Conservation (phyloP, 441 rosid species). For the Eruca vesicaria region DNA sequence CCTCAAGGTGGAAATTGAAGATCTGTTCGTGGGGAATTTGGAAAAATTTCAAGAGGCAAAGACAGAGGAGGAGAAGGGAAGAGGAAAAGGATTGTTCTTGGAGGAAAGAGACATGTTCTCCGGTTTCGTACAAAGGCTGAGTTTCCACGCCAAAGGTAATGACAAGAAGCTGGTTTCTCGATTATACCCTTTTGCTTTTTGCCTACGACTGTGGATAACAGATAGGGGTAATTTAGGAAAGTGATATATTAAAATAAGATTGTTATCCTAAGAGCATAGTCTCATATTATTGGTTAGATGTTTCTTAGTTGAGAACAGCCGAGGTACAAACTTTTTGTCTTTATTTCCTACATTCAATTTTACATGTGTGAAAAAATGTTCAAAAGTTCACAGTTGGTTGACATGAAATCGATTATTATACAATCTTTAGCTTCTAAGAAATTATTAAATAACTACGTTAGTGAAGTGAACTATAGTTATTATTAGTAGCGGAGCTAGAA, state of each 20-base stretch:
- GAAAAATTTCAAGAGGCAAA: conserved; percentile 41
- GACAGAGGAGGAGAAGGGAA: not conserved
- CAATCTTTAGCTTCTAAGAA: not conserved
- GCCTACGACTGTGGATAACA: not conserved
- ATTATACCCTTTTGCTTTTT: conserved; percentile 15
- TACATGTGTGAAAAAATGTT: no score
- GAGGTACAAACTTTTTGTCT: not conserved
- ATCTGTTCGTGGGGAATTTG: conserved; percentile 4
- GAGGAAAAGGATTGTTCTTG: conserved; percentile 10
- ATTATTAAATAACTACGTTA: no score
- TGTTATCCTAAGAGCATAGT: not conserved
- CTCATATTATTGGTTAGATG: not conserved
- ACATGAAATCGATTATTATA: no score
- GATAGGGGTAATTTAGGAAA: not conserved
- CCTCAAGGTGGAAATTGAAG: conserved; percentile 2
- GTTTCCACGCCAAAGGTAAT: conserved; percentile 43
- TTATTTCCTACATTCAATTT: no score
- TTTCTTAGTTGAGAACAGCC: not conserved
- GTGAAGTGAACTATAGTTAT: no score
- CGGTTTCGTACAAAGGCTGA: conserved; percentile 27
- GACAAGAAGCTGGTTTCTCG: not conserved
- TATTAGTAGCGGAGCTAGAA: no score
- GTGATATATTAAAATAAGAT: not conserved
- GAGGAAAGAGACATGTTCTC: conserved; percentile 27
- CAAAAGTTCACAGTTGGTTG: no score